Evolutionary conservation across 257 asterid species (phyloP).

Genomic region (Salvia miltiorrhiza): DNA sequence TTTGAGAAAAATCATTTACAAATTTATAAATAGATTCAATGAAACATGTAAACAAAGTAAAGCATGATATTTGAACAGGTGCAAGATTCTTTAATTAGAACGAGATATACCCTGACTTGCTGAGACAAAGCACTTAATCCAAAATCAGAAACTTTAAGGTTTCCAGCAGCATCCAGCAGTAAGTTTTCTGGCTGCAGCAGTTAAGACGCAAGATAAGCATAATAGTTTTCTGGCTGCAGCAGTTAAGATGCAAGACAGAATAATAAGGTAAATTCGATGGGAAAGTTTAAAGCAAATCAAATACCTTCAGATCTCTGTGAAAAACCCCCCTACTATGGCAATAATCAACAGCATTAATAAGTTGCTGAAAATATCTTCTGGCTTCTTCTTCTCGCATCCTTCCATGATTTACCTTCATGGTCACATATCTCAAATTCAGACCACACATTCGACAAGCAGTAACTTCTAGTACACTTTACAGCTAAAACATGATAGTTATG

Average conservation of each 20-base stretch:
- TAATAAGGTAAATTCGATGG: not conserved
- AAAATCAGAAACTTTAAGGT: constrained; percentile 90
- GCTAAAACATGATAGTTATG: not conserved
- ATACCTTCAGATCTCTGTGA: constrained; percentile 90
- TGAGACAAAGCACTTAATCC: constrained; percentile 95
- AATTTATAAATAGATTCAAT: not conserved
- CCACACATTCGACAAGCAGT: constrained; percentile 3
- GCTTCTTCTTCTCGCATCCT: constrained; percentile 89
- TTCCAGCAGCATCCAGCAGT: constrained; percentile 75
- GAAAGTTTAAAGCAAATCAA: not conserved
- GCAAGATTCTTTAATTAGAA: not conserved
- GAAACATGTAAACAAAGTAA: not conserved
- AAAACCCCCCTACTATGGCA: constrained; percentile 96
- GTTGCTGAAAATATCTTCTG: constrained; percentile 87
- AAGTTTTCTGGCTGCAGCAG: constrained; percentile 83
- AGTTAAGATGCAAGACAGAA: not conserved
- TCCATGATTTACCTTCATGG: constrained; percentile 72
- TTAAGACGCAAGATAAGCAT: constrained; percentile 7
- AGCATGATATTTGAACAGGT: not conserved
- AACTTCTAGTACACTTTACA: not conserved
- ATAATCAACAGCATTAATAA: constrained; percentile 87
- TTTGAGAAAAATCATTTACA: not conserved
- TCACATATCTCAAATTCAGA: constrained; percentile 19
- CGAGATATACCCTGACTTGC: constrained; percentile 74
- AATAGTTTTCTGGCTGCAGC: not conserved